A percentile compares a stretch with the other conserved stretches of the same genome.
phyloP scores from a whole-genome alignment of 2,329 filamentous ascomycete species.

The Arthrobotrys sphaeroides region DNA sequence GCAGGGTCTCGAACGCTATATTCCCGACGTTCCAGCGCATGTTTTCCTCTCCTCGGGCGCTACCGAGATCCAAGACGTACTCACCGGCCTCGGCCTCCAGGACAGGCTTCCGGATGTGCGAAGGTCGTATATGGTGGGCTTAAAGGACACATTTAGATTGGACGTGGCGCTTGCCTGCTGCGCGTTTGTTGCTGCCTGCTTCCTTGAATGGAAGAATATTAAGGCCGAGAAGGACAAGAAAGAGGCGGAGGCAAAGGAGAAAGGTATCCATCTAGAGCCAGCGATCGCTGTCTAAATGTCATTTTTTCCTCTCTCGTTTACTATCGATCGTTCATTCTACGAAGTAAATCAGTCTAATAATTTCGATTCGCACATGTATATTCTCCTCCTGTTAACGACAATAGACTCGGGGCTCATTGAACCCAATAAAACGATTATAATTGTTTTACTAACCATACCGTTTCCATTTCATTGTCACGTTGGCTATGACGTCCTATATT shows the following conservation, averaged over 20 bases:
- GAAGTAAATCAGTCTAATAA: not conserved
- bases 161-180: conserved; percentile 64
- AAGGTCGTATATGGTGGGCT: conserved; percentile 65
- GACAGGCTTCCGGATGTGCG: conserved; percentile 63
- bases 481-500: not conserved
- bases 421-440: too few species aligned
- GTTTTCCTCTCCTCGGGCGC: conserved; percentile 68
- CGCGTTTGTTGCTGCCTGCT: conserved; percentile 64
- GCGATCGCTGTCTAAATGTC: conserved; percentile 30
- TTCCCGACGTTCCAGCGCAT: conserved; percentile 63
- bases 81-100: conserved; percentile 60
- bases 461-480: too few species aligned
- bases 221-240: conserved; percentile 55
- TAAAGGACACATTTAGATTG: conserved; percentile 67
- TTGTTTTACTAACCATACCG: too few species aligned
- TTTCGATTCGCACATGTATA: not conserved
- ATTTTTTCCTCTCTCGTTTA: not conserved
- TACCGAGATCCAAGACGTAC: conserved; percentile 62
- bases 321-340: not conserved
- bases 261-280: conserved; percentile 53
- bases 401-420: not conserved
- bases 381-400: not conserved
- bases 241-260: conserved; percentile 48
- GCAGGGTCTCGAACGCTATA: conserved; percentile 58
- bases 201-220: conserved; percentile 66